Base-by-base conservation (phyloP, 208 protist species). In the Trichomonas tenax region DNA sequence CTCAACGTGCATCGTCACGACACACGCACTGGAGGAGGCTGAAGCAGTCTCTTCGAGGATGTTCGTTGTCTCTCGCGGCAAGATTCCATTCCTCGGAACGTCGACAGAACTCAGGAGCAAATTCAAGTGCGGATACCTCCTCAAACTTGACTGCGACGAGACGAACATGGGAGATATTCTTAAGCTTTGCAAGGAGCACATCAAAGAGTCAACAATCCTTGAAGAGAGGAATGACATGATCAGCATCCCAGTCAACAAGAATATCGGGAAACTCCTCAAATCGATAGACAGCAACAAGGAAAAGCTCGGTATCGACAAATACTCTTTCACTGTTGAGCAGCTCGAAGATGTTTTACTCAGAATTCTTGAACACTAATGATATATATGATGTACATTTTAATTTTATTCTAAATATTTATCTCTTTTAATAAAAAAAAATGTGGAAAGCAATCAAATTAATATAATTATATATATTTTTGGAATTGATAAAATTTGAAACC, bases 21-120 rank as follows among this genome's bases (percentile, higher is more conserved):
- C n/a, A 46, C 93, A 96, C 21, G 44, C 49, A 17, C 34, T 96
- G 10, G 93, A 96, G 34, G 93, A 96, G 45, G 46, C 49, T 82
- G 93, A 96, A 96, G 86, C 86, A 38, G 86, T 93, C 51, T 58
- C 44, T 15, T 93, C 86, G n/a, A 48, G 86, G 38, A 34, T 93
- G 6, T 93, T 93, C 26, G 44, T 93, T 51, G 44, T 93, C 9
- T 4, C 40, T 58, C 23, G 44, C 34, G 44, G 86, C 21, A 26
- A 93, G 15, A 8, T 93, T 34, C 40, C 40, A n/a, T 93, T 93
- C 34, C 0, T 6, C 4, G 86, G 86, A 51, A 93, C 86, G 15
- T 48, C 86, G 38, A 93, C 86, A 51, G 86, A 93, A 38, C 46
- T 93, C 0, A 93, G 86, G 38, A 93, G 15, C 14, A 34, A 93